Evolutionary conservation across 2,329 filamentous ascomycete genomes (phyloP), one percentile per base, ranked within the genome.

Genomic region (Alternaria sp.): DNA sequence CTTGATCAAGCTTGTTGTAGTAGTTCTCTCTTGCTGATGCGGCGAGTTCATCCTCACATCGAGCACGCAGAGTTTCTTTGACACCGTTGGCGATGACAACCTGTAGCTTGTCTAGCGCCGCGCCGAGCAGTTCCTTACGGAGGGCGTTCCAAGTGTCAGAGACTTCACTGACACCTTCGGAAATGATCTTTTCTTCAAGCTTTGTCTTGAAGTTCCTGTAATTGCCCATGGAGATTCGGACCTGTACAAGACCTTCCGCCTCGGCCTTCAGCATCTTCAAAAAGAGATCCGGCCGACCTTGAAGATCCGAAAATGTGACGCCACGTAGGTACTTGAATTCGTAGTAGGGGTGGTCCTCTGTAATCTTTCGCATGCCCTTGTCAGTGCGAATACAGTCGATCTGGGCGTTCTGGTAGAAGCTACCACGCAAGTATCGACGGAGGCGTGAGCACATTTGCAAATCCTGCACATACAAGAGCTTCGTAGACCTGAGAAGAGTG

Each of bases 191-290:
- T 51, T 88, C 86, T 75, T 93, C 91, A 5, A 99, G 86, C 57
- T 91, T 89, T 55, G 89, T 87, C 61, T 89, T 89, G 83, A 97
- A 94, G 33, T 90, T 87, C 7, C 90, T 88, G 71, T 92, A 90
- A 59, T 91, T 89, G 71, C 93, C 89, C 78, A 98, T 87, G 14
- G 87, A 87, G 18, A 98, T 88, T 70, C 88, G 90, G 58, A 99
- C 92, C 63, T 97, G 93, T 14, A 99, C 87, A 2, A 99, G 84
- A 3, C 95, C 94, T 78, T 99, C 96, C 73, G 96, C 92, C 79
- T 99, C 96, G 2, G 96, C 96, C 78, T 94, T 96, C 79, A 98
- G 89, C 96, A 99, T 99, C 82, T 96, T 95, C 60, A 99, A 83
- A 78, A 96, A 99, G 25, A 97, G 85, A 68, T 97, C 94, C 1